Conservation (phyloP, 306 rosid species). For the Spatholobus suberectus region DNA sequence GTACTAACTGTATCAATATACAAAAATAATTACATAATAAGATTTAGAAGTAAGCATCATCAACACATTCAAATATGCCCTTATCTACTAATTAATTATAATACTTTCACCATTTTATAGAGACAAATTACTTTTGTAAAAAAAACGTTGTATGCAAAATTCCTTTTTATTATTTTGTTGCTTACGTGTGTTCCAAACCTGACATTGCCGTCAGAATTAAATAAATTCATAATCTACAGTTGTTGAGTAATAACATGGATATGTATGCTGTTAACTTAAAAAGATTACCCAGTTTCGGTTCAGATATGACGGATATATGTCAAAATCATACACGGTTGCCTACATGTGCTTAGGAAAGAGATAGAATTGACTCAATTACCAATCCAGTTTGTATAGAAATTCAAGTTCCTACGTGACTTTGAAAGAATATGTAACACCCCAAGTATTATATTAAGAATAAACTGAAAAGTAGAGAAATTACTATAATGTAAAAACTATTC, state of each 20-base stretch:
- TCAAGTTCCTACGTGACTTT: too few relatives aligned
- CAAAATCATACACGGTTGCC: slow-evolving; percentile 24
- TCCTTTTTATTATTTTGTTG: not conserved
- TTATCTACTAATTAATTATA: not conserved
- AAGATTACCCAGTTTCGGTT: not conserved
- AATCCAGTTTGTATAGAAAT: not conserved
- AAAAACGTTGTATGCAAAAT: not conserved
- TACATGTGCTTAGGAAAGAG: slow-evolving; percentile 2
- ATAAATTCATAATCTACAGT: not conserved
- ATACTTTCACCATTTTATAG: not conserved
- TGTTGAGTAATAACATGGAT: not conserved
- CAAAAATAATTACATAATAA: not conserved
- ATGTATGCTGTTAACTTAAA: not conserved
- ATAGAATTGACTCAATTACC: slow-evolving; percentile 1
- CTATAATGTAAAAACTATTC: not conserved
- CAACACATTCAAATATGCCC: too few relatives aligned
- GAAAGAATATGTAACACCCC: not conserved
- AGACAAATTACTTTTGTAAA: not conserved
- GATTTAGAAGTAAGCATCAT: not conserved
- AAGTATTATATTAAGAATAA: not conserved
- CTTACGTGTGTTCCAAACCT: not conserved
- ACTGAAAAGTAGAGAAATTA: not conserved
- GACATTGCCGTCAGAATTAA: not conserved
- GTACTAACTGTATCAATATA: too few relatives aligned
- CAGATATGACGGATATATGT: slow-evolving; percentile 16